phyloP scores from a whole-genome alignment of 148 eudicot species.

The Chenopodium suecicum region DNA sequence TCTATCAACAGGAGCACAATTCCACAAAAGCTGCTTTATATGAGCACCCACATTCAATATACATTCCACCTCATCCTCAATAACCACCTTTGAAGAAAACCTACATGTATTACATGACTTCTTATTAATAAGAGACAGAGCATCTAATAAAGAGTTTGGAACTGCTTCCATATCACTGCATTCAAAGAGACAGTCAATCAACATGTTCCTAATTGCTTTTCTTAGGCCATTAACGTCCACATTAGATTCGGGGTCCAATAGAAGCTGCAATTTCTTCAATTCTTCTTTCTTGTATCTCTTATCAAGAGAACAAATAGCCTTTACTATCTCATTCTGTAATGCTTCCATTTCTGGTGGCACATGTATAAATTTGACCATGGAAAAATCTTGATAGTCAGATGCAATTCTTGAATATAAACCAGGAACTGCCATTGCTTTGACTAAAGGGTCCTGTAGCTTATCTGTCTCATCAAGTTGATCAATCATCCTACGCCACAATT shows the following conservation, averaged over 20 bases:
- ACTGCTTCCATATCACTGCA: slow-evolving; percentile 71
- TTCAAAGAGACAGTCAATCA: slow-evolving; percentile 71
- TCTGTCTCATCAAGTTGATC: slow-evolving; percentile 40
- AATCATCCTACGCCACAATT: slow-evolving; percentile 39
- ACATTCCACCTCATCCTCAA: slow-evolving; percentile 61
- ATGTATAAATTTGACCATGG: slow-evolving; percentile 30
- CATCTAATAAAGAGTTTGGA: slow-evolving; percentile 47
- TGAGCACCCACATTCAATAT: slow-evolving; percentile 60
- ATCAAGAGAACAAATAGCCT: slow-evolving; percentile 49
- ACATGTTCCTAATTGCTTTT: slow-evolving; percentile 39
- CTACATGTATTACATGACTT: slow-evolving; percentile 24
- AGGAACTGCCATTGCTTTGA: slow-evolving; percentile 68
- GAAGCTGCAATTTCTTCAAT: slow-evolving; percentile 38
- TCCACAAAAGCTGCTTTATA: slow-evolving; percentile 62
- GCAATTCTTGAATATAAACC: slow-evolving; percentile 39
- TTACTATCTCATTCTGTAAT: slow-evolving; percentile 59
- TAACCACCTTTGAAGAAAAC: slow-evolving; percentile 36
- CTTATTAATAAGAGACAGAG: slow-evolving; percentile 47
- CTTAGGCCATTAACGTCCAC: slow-evolving; percentile 34
- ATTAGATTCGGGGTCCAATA: slow-evolving; percentile 46
- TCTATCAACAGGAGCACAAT: slow-evolving; percentile 42
- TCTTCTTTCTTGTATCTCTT: slow-evolving; percentile 39
- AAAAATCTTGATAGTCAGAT: slow-evolving; percentile 26
- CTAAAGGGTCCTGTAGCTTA: slow-evolving; percentile 51
- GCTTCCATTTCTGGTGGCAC: slow-evolving; percentile 45